Conservation (phyloP, 345 rosid species). For the Eucalyptus camaldulensis region DNA sequence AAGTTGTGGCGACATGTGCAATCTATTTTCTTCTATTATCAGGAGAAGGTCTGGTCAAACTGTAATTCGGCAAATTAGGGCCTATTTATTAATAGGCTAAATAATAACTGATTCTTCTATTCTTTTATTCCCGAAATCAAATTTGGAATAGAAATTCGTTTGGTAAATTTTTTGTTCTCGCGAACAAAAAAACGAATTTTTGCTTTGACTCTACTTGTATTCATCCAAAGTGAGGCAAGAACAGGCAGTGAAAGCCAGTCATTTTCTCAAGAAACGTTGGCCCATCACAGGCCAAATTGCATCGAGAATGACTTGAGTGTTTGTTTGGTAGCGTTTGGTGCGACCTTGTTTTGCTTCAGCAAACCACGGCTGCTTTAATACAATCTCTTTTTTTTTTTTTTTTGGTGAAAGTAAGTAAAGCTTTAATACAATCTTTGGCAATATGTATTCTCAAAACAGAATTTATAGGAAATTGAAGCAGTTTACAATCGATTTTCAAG, state of each 20-base stretch:
- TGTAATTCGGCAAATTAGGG: background rate
- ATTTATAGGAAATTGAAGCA: background rate
- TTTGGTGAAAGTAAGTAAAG: too few species aligned
- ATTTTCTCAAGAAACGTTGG: background rate
- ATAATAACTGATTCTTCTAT: too few species aligned
- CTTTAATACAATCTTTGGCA: background rate
- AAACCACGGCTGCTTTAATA: background rate
- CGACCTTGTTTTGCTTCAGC: background rate
- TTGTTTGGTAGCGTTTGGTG: background rate
- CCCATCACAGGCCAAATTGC: background rate
- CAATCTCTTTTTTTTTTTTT: too few species aligned
- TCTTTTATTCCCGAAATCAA: accelerated
- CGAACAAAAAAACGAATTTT: too few species aligned
- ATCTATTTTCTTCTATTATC: background rate
- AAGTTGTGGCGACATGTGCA: background rate
- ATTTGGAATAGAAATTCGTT: too few species aligned
- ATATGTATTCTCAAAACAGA: background rate
- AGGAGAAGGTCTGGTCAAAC: background rate
- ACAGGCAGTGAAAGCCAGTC: background rate
- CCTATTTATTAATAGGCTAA: too few species aligned
- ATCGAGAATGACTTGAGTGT: background rate
- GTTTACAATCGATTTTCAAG: background rate
- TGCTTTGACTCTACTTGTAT: background rate
- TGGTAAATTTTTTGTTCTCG: too few species aligned
- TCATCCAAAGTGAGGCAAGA: background rate